Percentiles rank a stretch among this genome's conserved stretches.
phyloP scores from a whole-genome alignment of 441 rosid genomes.

The Syzygium malaccense region DNA sequence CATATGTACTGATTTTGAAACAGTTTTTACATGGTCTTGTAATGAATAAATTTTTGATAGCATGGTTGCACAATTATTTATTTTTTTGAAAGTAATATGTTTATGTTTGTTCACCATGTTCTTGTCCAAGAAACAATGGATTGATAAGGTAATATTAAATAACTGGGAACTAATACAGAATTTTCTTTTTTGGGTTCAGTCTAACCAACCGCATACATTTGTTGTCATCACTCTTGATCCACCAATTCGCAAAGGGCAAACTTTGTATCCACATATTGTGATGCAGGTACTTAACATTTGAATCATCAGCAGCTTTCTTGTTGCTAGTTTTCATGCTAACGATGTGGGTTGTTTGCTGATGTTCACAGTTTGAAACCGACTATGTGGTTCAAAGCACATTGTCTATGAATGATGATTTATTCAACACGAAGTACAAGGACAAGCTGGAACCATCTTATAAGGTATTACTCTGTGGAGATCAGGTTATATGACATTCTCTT shows the following conservation, averaged over 20 bases:
- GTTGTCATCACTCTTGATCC: slow-evolving; percentile 92
- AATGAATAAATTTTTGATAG: not conserved
- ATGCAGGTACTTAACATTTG: slow-evolving; percentile 55
- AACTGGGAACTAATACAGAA: not conserved
- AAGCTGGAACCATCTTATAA: slow-evolving; percentile 71
- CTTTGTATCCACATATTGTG: slow-evolving; percentile 91
- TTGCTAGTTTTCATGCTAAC: not conserved
- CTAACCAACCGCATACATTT: slow-evolving; percentile 91
- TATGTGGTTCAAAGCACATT: slow-evolving; percentile 44
- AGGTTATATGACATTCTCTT: not conserved
- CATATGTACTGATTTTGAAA: not conserved
- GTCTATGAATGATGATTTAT: slow-evolving; percentile 67
- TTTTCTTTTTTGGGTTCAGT: slow-evolving; percentile 32
- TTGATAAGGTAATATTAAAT: not conserved
- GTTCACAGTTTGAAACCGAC: slow-evolving; percentile 80
- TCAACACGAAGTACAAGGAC: slow-evolving; percentile 85
- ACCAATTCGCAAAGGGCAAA: slow-evolving; percentile 95
- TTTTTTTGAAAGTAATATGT: not conserved
- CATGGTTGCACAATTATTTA: not conserved
- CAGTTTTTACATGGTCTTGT: not conserved
- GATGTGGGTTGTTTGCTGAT: not conserved
- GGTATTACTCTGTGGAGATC: slow-evolving; percentile 26
- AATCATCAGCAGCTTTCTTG: not conserved
- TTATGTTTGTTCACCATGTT: not conserved
- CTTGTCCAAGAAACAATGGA: not conserved